Evolutionary conservation across 139 green algal species (phyloP).

Genomic region (Micromonas commoda): DNA sequence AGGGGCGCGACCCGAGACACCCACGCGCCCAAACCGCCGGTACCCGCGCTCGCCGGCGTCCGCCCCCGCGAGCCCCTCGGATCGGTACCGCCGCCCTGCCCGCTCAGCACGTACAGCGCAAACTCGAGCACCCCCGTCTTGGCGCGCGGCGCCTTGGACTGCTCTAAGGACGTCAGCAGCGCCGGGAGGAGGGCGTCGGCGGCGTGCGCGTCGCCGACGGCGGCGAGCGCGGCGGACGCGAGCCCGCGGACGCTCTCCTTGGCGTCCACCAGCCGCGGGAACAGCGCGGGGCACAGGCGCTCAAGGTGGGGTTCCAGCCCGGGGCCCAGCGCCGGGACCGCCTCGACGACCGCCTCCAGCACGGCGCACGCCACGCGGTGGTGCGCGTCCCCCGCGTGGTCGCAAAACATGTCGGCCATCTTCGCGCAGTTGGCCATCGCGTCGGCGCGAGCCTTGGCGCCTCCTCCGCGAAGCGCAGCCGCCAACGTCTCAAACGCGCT

Average conservation of each 20-base stretch:
- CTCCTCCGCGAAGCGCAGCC: too few species aligned
- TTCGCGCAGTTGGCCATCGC: neutral
- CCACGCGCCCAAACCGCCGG: slow-evolving; percentile 29
- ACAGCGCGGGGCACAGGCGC: slow-evolving; percentile 48
- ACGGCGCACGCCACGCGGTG: neutral
- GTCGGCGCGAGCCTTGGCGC: neutral
- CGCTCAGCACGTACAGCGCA: slow-evolving; percentile 10
- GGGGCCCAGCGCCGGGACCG: neutral
- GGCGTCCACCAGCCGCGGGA: slow-evolving; percentile 45
- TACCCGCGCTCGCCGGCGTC: neutral
- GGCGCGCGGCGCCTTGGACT: slow-evolving; percentile 39
- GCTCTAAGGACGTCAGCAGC: slow-evolving; percentile 42
- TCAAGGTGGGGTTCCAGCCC: slow-evolving; percentile 2
- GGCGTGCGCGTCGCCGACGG: slow-evolving; percentile 28
- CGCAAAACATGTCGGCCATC: neutral
- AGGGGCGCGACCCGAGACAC: slow-evolving; percentile 37
- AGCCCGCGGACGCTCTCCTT: slow-evolving; percentile 42
- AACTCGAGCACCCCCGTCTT: slow-evolving; percentile 55
- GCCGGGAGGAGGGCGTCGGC: slow-evolving; percentile 42
- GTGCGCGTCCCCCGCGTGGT: neutral
- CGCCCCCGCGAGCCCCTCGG: neutral
- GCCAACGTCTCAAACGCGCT: too few species aligned
- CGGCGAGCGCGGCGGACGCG: neutral
- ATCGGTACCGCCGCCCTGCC: neutral
- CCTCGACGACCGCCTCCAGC: slow-evolving; percentile 1